Evolutionary conservation across 2,329 filamentous ascomycete species (phyloP), one percentile per base, ranked within the genome.

Genomic region (Exophiala lecanii-corni): DNA sequence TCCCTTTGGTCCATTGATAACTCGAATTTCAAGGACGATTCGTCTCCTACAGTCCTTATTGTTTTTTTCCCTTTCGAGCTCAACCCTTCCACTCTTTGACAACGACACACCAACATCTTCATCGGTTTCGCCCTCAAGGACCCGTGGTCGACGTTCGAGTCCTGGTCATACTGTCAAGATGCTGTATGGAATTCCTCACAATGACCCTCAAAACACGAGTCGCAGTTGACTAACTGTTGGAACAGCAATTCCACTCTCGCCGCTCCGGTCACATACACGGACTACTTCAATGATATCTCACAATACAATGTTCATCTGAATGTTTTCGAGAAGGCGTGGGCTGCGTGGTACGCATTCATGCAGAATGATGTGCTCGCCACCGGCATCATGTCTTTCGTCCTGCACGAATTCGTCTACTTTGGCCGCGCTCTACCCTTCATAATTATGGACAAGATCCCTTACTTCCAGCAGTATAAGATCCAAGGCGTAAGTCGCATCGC

Each of bases 321-420:
- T 68, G 75, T 87, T 53, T 72, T 82, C 60, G 92, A 98, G 75
- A 82, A 83, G 62, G 74, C 95, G 55, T 98, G 92, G 92, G 84
- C 86, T 68, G 82, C 89, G 30, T 97, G 89, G 91, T 98, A 98
- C 66, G 79, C 91, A 12, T 98, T 82, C 77, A 95, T 97, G 84
- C 87, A 94, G 66, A 98, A 98, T 66, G 92, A 98, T 70, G 83
- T 86, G 41, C 81, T 98, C 50, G 92, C 92, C 47, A 98, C 92
- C 3, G 92, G 92, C 49, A 92, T 98, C 72, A 84, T 97, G 86
- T 95, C 89, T 59, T 98, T 98, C 66, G 69, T 84, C 56, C 87
- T 97, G 79, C 92, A 98, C 73, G 92, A 98, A 69, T 42, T 81
- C 30, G 78, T 98, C 59, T 98, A 98, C 74, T 98, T 97, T 61